These are phyloP conservation scores for Trametes cubensis DNA, from an alignment of 768 basidiomycete genomes.

Conservation along the genomic window DNA sequence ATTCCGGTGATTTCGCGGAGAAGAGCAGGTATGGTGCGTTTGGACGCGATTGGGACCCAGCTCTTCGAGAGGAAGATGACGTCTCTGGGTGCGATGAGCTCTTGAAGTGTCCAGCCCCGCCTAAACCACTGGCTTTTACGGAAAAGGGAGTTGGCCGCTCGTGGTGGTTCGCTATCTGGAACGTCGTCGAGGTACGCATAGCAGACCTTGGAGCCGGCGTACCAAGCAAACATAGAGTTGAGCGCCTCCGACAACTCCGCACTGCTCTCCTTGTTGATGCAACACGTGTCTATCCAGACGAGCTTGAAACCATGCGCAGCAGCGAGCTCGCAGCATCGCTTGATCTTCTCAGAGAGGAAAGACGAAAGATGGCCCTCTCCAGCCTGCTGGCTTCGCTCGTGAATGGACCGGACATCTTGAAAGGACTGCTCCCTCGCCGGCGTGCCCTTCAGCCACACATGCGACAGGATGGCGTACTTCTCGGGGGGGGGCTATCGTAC, in stretches of 20 bases:
- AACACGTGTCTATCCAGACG: too few relatives aligned
- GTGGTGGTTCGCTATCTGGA: neutral
- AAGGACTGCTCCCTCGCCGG: neutral
- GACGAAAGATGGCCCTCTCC: neutral
- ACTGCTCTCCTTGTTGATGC: too few relatives aligned
- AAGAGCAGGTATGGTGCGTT: neutral
- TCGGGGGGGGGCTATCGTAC: neutral
- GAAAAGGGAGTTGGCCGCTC: neutral
- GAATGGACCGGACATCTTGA: neutral
- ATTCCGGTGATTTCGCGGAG: neutral
- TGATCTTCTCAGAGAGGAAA: neutral
- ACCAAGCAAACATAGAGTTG: constrained; percentile 8
- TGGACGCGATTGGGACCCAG: neutral
- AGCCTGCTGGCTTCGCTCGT: neutral
- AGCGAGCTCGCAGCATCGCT: neutral
- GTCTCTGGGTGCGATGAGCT: neutral
- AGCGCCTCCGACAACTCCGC: neutral
- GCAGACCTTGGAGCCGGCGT: neutral
- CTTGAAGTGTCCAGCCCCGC: too few relatives aligned
- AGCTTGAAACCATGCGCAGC: neutral
- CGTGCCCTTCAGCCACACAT: neutral
- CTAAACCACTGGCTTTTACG: constrained; percentile 1
- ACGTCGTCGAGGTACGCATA: constrained; percentile 10
- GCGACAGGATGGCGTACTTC: constrained; percentile 5
- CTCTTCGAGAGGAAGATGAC: constrained; percentile 2